Percentiles rank a stretch among this genome's conserved stretches.
phyloP scores from a whole-genome alignment of 257 asterid species.

The Solanum sejunctum region DNA sequence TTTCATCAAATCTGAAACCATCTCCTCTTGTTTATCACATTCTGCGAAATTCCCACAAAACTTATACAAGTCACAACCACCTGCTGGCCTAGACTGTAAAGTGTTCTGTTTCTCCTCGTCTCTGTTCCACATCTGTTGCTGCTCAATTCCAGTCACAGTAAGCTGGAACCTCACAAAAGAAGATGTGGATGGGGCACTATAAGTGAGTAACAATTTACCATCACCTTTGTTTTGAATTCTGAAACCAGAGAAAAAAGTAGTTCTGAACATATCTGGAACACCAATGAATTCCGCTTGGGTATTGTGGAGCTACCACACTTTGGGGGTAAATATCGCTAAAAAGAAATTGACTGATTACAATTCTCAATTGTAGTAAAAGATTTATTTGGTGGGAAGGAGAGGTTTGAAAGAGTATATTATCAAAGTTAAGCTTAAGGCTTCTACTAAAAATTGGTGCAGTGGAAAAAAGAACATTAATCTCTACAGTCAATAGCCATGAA shows the following conservation, averaged over 20 bases:
- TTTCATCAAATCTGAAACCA: no score
- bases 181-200: slow-evolving; percentile 5
- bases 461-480: not conserved
- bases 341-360: no score
- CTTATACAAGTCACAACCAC: no score
- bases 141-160: slow-evolving; percentile 1
- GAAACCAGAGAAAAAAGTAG: slow-evolving; percentile 29
- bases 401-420: not conserved
- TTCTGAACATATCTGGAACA: no score
- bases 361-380: not conserved
- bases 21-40: not conserved
- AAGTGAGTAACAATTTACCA: slow-evolving; percentile 14
- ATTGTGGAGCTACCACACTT: no score
- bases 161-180: slow-evolving; percentile 25
- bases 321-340: no score
- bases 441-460: not conserved
- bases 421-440: not conserved
- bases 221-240: slow-evolving; percentile 7
- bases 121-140: no score
- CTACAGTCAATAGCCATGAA: not conserved
- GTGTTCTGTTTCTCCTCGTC: no score
- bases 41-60: slow-evolving; percentile 8
- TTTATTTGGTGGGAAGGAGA: not conserved
- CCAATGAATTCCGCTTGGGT: no score
- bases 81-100: no score